Conservation (phyloP, 1,284 basidiomycete genomes). For the Pterulicium gracile region DNA sequence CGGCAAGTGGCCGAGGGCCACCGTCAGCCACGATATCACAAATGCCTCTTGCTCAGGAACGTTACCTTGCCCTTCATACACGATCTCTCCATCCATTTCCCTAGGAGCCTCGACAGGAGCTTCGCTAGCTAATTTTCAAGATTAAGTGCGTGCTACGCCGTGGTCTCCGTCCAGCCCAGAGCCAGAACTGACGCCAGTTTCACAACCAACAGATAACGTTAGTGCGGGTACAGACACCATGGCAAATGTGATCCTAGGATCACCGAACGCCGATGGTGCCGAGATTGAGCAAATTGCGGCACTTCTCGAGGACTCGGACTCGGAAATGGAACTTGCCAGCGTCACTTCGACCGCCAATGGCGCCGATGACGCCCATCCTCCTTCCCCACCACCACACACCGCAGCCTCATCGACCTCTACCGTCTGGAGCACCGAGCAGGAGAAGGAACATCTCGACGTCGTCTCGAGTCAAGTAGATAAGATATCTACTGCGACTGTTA, state of each 20-base stretch:
- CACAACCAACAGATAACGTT: neutral
- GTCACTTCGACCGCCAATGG: neutral
- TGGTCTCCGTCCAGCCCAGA: no score
- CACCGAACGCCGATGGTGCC: neutral
- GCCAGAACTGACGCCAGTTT: neutral
- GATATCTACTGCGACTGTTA: neutral
- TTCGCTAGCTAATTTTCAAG: neutral
- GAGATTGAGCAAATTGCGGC: neutral
- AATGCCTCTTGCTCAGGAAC: no score
- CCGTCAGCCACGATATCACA: no score
- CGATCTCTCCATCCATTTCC: neutral
- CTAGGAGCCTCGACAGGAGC: neutral
- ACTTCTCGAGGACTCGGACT: neutral
- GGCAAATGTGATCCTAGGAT: neutral
- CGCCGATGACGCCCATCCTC: neutral
- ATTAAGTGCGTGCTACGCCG: neutral
- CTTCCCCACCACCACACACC: neutral
- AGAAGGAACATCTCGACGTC: neutral
- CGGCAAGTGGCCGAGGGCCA: no score
- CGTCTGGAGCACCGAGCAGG: neutral
- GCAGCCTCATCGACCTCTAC: neutral
- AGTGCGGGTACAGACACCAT: neutral
- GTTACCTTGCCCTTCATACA: no score
- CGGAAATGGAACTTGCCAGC: neutral
- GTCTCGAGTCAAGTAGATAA: slow-evolving; percentile 2